Base-by-base conservation (phyloP, 257 asterid genomes). In the Petunia secreta region DNA sequence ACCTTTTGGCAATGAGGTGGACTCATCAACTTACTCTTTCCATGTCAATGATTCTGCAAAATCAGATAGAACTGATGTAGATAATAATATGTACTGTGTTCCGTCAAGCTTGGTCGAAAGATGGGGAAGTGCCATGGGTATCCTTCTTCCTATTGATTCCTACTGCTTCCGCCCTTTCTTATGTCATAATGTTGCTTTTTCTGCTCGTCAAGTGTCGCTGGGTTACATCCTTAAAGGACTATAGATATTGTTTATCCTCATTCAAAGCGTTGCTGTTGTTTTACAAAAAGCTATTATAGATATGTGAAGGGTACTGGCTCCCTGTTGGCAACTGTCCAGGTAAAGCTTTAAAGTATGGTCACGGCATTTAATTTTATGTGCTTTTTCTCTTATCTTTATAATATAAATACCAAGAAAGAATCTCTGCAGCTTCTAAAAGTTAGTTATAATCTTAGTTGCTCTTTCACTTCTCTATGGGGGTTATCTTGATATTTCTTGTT, bases 51-150 rank as follows among this genome's bases (percentile, higher is more conserved):
- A 82, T 63, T 83, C 90, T 69, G 83, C 82, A 82, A 83, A 79
- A 79, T 75, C 83, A 53, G 84, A 85, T 80, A 80, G 69, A 76
- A 50, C 75, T 76, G 87, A 86, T 82, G 90, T 80, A 85, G 88
- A 83, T 80, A 84, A 66, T 84, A 79, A 84, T 60, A 85, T 81
- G 40, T 92, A 82, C 82, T 37, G 86, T 74, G 98, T 95, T 81
- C 97, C 98, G 80, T 80, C 91, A 75, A 85, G 88, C 89, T 85
- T 92, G 83, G 85, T 92, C 41, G 92, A 92, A 85, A 86, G 98
- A 91, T 92, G 97, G 98, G 98, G 99, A 77, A 90, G 89, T 79
- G 98, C 98, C 79, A 95, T 95, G 97, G 99, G 99, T 95, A 95
- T 90, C 91, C 96, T 87, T 81, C 39, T 82, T 64, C 43, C 62